A percentile compares a stretch with the other conserved stretches of the same genome.
Evolutionary conservation across 1,284 basidiomycete genomes (phyloP).

Genomic region (Ganoderma lucidum): DNA sequence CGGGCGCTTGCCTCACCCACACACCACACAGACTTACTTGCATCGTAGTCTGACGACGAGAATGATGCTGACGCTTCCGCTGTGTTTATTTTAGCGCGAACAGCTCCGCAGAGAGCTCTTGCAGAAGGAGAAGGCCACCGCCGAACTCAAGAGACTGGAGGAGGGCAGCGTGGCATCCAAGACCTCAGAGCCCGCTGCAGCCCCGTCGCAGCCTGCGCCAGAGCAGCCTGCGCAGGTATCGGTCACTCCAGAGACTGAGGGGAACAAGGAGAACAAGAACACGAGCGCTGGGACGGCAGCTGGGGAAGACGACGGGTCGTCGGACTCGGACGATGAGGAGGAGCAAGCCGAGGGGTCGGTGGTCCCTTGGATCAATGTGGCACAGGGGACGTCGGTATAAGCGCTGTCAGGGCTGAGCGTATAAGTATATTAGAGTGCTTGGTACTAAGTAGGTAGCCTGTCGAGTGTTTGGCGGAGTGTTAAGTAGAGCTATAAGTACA

Average conservation of each 20-base stretch:
- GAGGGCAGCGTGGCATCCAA: constrained; percentile 45
- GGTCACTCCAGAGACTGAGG: constrained; percentile 18
- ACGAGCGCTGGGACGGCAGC: constrained; percentile 27
- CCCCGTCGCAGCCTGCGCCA: neutral
- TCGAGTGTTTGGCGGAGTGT: too few species aligned
- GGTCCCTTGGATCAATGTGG: too few species aligned
- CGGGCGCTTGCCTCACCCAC: constrained; percentile 8
- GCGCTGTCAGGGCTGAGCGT: constrained; percentile 3
- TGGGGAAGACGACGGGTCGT: constrained; percentile 39
- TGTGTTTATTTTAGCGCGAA: constrained; percentile 54
- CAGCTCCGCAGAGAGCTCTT: constrained; percentile 46
- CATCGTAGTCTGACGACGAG: constrained; percentile 3
- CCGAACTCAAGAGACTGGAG: constrained; percentile 44
- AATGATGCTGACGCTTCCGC: constrained; percentile 6
- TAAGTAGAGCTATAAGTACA: too few species aligned
- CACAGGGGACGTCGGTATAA: constrained; percentile 26
- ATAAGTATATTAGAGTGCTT: neutral
- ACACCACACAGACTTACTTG: too few species aligned
- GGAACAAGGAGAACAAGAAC: constrained; percentile 41
- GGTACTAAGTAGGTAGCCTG: too few species aligned
- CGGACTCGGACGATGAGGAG: constrained; percentile 40
- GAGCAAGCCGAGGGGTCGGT: constrained; percentile 29
- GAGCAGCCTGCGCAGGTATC: neutral
- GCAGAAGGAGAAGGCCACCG: constrained; percentile 50
- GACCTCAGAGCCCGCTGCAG: constrained; percentile 22